Evolutionary conservation across 768 basidiomycete species (phyloP).

Genomic region (Steccherinum ochraceum): DNA sequence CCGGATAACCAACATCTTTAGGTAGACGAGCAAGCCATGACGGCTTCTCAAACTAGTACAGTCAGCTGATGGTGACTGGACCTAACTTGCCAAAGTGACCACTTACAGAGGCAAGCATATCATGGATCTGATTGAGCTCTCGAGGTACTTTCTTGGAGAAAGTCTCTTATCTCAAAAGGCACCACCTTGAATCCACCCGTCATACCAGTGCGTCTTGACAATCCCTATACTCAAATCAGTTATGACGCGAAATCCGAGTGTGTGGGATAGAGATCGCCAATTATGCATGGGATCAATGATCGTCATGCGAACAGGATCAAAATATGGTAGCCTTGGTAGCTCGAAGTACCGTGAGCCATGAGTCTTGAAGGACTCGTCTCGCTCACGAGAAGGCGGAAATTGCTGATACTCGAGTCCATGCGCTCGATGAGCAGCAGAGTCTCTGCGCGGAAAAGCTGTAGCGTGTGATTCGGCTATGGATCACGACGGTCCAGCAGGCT

Average conservation of each 20-base stretch:
- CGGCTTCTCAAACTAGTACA: constrained; percentile 10
- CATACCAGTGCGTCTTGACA: constrained; percentile 10
- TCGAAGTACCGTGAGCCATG: constrained; percentile 13
- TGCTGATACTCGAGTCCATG: constrained; percentile 8
- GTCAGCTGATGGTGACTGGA: no score
- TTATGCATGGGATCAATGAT: constrained; percentile 29
- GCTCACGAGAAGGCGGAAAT: constrained; percentile 4
- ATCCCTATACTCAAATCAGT: neutral
- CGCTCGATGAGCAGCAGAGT: constrained; percentile 4
- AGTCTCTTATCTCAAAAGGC: constrained; percentile 5
- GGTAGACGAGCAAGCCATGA: constrained; percentile 18
- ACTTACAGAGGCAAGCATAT: constrained; percentile 12
- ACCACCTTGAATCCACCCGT: constrained; percentile 5
- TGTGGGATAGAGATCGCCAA: no score
- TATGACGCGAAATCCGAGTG: no score
- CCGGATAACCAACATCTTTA: constrained; percentile 16
- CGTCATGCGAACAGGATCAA: constrained; percentile 20
- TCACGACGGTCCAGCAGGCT: no score
- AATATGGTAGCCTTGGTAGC: constrained; percentile 23
- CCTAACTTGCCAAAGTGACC: no score
- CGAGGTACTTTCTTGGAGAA: constrained; percentile 6
- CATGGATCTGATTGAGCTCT: constrained; percentile 20
- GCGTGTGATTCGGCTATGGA: no score
- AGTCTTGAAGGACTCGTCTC: constrained; percentile 11
- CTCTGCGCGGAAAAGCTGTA: constrained; percentile 9